A percentile compares a stretch with the other conserved stretches of the same genome.
phyloP scores from a whole-genome alignment of 805 yeast species.

The Zygosaccharomyces lentus region DNA sequence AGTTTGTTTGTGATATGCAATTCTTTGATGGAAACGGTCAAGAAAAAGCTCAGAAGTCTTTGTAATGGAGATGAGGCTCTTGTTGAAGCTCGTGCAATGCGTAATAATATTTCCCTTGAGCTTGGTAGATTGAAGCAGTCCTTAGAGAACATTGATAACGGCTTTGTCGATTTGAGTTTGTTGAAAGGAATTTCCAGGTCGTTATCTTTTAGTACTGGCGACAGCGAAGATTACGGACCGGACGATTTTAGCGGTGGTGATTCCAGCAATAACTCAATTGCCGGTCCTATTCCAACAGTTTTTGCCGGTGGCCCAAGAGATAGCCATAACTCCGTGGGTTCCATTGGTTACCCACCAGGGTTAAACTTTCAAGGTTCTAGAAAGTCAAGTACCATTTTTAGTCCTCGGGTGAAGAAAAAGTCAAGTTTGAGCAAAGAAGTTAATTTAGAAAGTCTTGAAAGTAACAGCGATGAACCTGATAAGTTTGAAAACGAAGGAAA shows the following conservation, averaged over 20 bases:
- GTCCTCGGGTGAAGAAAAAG: conserved; percentile 18
- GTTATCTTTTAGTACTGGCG: conserved; percentile 23
- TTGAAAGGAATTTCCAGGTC: conserved; percentile 45
- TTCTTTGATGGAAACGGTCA: conserved; percentile 25
- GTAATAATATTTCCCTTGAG: conserved; percentile 30
- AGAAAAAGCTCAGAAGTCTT: conserved; percentile 18
- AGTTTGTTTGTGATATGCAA: conserved; percentile 34
- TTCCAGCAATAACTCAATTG: not conserved
- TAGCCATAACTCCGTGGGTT: conserved; percentile 25
- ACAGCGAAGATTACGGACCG: conserved; percentile 24
- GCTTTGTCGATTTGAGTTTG: conserved; percentile 52
- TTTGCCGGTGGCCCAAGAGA: conserved; percentile 28
- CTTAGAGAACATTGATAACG: conserved; percentile 60
- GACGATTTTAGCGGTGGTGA: conserved; percentile 6
- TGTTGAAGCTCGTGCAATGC: conserved; percentile 22
- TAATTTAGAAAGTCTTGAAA: conserved; percentile 7
- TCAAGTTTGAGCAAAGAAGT: conserved; percentile 28
- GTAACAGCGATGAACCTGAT: not conserved
- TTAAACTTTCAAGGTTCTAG: conserved; percentile 11
- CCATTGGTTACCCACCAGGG: conserved; percentile 17
- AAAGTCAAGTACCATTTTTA: conserved; percentile 10
- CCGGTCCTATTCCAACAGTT: conserved; percentile 17
- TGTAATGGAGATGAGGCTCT: conserved; percentile 25
- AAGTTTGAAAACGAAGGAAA: not conserved
- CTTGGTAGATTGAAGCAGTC: conserved; percentile 52